These are phyloP conservation scores for Pulveroboletus sp. DNA, from an alignment of 768 basidiomycete genomes.

Conservation along the genomic window DNA sequence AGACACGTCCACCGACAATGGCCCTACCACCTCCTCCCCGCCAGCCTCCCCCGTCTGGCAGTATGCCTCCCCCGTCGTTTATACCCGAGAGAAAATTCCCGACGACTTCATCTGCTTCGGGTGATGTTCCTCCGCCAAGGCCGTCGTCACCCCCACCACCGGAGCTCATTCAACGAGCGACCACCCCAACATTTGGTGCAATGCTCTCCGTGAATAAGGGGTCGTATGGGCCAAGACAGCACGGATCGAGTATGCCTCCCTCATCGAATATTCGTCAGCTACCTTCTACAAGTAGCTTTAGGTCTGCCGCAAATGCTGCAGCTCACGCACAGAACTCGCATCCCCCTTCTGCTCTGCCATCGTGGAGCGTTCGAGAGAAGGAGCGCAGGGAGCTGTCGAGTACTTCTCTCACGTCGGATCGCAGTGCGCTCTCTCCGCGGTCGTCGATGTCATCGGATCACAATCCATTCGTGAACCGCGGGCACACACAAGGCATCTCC, in stretches of 20 bases:
- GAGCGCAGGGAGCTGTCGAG: conserved; percentile 58
- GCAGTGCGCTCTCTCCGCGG: conserved; percentile 64
- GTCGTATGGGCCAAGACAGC: conserved; percentile 47
- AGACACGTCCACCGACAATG: conserved; percentile 83
- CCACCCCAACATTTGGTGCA: conserved; percentile 74
- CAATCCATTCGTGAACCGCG: conserved; percentile 43
- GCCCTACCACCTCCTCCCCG: conserved; percentile 74
- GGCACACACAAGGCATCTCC: conserved; percentile 34
- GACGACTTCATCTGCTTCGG: conserved; percentile 39
- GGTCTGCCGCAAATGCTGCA: conserved; percentile 63
- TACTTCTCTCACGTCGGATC: conserved; percentile 66
- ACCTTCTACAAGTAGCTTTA: conserved; percentile 79
- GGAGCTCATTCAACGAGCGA: conserved; percentile 89
- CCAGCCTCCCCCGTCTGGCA: conserved; percentile 63
- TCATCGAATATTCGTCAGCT: conserved; percentile 61
- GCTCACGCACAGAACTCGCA: conserved; percentile 45
- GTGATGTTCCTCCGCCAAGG: conserved; percentile 71
- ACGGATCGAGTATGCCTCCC: conserved; percentile 76
- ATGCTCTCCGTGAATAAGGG: conserved; percentile 52
- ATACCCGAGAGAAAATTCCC: conserved; percentile 64
- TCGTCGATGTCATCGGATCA: conserved; percentile 82
- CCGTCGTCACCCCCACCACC: conserved; percentile 91
- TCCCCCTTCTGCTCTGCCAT: conserved; percentile 40
- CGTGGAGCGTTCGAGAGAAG: conserved; percentile 47
- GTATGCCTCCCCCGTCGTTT: conserved; percentile 71